Evolutionary conservation across 2,329 filamentous ascomycete species (phyloP).

Genomic region (Aspergillus amoenus): DNA sequence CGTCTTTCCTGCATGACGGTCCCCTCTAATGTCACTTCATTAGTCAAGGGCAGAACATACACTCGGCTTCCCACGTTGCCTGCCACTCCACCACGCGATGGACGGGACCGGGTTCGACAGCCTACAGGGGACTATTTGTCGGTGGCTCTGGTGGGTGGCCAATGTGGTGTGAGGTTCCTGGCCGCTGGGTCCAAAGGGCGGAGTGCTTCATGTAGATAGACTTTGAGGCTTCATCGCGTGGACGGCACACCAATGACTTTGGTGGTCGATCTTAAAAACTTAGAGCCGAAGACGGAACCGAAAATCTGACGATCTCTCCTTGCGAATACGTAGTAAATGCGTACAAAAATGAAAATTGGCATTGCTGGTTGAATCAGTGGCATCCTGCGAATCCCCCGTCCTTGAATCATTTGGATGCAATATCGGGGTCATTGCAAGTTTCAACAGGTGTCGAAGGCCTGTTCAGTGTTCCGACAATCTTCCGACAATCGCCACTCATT

Average conservation of each 20-base stretch:
- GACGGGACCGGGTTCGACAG: neutral
- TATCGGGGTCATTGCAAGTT: neutral
- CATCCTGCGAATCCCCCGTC: neutral
- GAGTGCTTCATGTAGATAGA: neutral
- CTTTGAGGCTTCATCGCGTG: neutral
- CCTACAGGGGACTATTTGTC: conserved; percentile 2
- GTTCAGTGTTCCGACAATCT: no score
- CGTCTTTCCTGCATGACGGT: neutral
- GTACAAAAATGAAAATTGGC: neutral
- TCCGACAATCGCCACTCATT: no score
- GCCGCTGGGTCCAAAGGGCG: neutral
- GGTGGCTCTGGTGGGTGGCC: neutral
- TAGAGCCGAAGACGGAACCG: neutral
- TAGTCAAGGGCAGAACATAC: neutral
- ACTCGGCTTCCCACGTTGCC: neutral
- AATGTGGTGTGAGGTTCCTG: conserved; percentile 4
- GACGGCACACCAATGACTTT: neutral
- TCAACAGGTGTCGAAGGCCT: neutral
- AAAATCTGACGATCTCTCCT: conserved; percentile 1
- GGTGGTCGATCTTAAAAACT: neutral
- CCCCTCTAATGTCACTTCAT: neutral
- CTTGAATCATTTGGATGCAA: neutral
- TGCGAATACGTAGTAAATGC: neutral
- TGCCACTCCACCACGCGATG: conserved; percentile 1
- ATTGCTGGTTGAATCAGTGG: neutral